A percentile compares a stretch with the other conserved stretches of the same genome.
These are phyloP conservation scores for Aspergillus nomiae DNA, from an alignment of 2,329 filamentous ascomycete genomes.

Conservation along the genomic window DNA sequence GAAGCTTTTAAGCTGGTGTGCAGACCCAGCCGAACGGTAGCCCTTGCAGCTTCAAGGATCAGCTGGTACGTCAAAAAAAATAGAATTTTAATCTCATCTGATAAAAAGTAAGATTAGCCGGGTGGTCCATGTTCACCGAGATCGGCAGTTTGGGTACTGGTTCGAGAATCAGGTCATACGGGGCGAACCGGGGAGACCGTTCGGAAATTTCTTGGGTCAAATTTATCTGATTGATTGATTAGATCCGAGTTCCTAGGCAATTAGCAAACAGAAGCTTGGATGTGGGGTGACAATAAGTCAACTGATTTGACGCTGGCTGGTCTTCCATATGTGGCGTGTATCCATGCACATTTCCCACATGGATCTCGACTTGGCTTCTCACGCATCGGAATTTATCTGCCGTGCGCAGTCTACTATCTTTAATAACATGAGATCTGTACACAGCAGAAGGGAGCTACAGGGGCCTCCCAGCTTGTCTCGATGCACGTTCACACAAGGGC, in stretches of 20 bases:
- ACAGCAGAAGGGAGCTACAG: neutral
- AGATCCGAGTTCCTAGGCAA: neutral
- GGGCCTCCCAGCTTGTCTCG: neutral
- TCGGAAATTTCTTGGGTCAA: neutral
- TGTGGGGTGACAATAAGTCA: neutral
- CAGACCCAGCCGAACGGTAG: neutral
- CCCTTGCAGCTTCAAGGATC: neutral
- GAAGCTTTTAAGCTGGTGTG: neutral
- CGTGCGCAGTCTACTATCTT: neutral
- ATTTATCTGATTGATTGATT: slow-evolving; percentile 1
- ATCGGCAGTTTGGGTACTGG: neutral
- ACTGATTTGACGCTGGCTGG: neutral
- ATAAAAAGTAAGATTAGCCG: neutral
- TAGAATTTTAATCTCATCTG: neutral
- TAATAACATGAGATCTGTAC: neutral
- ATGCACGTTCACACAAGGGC: neutral
- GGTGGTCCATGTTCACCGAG: neutral
- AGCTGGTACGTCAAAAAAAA: neutral
- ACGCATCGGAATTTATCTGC: neutral
- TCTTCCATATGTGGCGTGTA: neutral
- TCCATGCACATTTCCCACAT: neutral
- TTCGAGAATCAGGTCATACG: neutral
- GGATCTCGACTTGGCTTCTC: neutral
- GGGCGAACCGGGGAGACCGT: neutral
- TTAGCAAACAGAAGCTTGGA: neutral